phyloP scores from a whole-genome alignment of 768 basidiomycete species.

The Pulveroboletus ravenelii region DNA sequence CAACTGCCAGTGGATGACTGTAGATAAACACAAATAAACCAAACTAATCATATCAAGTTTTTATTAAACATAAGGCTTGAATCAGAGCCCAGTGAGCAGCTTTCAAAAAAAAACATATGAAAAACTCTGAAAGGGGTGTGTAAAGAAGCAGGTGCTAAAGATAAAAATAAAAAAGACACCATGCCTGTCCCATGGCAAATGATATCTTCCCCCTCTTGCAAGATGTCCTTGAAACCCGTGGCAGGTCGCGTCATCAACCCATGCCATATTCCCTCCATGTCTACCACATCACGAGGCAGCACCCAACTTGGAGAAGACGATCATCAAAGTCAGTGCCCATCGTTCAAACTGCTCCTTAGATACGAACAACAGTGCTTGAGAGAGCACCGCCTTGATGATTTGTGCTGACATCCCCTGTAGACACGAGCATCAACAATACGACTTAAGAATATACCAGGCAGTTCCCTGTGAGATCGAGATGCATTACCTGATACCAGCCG shows the following conservation, averaged over 20 bases:
- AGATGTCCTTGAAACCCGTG: background rate
- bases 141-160: too few relatives aligned
- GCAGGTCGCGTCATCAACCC: background rate
- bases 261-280: background rate
- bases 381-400: slow-evolving; percentile 91
- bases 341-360: slow-evolving; percentile 97
- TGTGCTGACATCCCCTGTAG: slow-evolving; percentile 93
- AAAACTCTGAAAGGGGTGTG: too few relatives aligned
- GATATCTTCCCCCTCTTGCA: background rate
- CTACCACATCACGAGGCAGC: slow-evolving; percentile 3
- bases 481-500: slow-evolving; percentile 93
- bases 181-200: too few relatives aligned
- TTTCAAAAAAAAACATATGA: too few relatives aligned
- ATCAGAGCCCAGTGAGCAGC: too few relatives aligned
- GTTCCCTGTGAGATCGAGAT: background rate
- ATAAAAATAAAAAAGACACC: too few relatives aligned
- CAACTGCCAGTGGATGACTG: too few relatives aligned
- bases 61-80: too few relatives aligned
- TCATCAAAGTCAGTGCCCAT: slow-evolving; percentile 73
- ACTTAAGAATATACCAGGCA: background rate
- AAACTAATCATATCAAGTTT: too few relatives aligned
- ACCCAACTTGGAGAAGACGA: slow-evolving; percentile 39
- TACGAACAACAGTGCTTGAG: slow-evolving; percentile 93
- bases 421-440: background rate
- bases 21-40: too few relatives aligned